Percentiles rank a stretch among this genome's conserved stretches.
phyloP scores from a whole-genome alignment of 768 basidiomycete species.

The Rhizopogon vesiculosus region DNA sequence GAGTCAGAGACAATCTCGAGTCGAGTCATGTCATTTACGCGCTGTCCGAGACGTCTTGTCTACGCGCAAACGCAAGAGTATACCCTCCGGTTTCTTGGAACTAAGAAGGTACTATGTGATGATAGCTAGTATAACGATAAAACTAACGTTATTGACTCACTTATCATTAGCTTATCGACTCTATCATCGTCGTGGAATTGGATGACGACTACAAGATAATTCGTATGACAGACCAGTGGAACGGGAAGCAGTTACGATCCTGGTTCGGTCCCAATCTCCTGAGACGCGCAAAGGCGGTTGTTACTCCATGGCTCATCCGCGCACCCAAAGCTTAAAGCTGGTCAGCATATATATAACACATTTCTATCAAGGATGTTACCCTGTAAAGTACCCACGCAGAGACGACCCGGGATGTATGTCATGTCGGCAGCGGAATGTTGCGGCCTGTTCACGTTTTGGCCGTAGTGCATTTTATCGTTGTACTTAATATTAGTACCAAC shows the following conservation, averaged over 20 bases:
- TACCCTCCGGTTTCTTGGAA: conserved; percentile 44
- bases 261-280: conserved; percentile 44
- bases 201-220: conserved; percentile 62
- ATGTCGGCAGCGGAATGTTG: too few species aligned
- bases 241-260: conserved; percentile 48
- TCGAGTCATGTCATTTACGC: conserved; percentile 57
- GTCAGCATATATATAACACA: too few species aligned
- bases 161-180: conserved; percentile 45
- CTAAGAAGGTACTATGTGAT: conserved; percentile 40
- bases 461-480: too few species aligned
- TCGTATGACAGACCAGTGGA: conserved; percentile 55
- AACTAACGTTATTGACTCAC: background rate
- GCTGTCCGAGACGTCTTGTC: conserved; percentile 54
- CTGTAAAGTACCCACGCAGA: background rate
- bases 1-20: conserved; percentile 44
- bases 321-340: conserved; percentile 34
- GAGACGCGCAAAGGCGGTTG: conserved; percentile 45
- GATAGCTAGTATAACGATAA: background rate
- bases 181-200: conserved; percentile 58
- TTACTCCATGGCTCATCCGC: conserved; percentile 48
- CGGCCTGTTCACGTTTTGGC: too few species aligned
- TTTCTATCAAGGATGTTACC: too few species aligned
- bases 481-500: too few species aligned
- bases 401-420: too few species aligned
- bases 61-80: conserved; percentile 61